Evolutionary conservation across 805 yeast species (phyloP), one percentile per base, ranked within the genome.

Genomic region (Candida quercuum): DNA sequence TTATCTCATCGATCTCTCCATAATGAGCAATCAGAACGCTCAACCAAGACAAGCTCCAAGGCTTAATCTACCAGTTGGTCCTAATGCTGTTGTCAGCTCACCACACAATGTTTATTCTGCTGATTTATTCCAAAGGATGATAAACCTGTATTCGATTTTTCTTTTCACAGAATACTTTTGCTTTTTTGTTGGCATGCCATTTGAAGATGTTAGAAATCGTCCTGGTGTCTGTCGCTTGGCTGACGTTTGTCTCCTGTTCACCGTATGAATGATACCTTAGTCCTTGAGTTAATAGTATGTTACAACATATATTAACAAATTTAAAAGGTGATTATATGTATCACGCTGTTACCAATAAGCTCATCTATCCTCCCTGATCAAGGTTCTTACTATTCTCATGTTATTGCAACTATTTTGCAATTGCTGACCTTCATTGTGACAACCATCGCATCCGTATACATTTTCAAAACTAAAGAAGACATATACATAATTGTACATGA

Each of bases 141-240:
- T 21, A n/a, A 13, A 29, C 2, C 28, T 21, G 3, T 43, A 43
- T 22, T 22, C 30, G 2, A 13, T 27, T 3, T 37, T 23, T 19
- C 19, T 52, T 17, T 20, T 45, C 3, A 11, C 33, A 0, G 45
- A 47, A 29, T 51, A 51, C 32, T 3, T 49, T 2, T 35, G 34
- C 12, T 38, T 42, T 29, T 45, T 48, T 19, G 9, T 30, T 5
- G 22, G 30, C 6, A 21, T 43, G 13, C 51, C 54, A 8, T 44
- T 49, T 29, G 49, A 45, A 12, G 41, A 39, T 9, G 26, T 50
- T 19, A n/a, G n/a, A 3, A 45, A 47, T 32, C 40, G 52, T 18
- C 54, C 55, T 8, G 36, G 36, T 1, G 23, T 48, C 7, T 43
- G 47, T 21, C 12, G 43, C 15, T 18, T 47, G 12, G 22, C 38